Base-by-base conservation (phyloP, 805 yeast species). In the Scheffersomyces spartinae region DNA sequence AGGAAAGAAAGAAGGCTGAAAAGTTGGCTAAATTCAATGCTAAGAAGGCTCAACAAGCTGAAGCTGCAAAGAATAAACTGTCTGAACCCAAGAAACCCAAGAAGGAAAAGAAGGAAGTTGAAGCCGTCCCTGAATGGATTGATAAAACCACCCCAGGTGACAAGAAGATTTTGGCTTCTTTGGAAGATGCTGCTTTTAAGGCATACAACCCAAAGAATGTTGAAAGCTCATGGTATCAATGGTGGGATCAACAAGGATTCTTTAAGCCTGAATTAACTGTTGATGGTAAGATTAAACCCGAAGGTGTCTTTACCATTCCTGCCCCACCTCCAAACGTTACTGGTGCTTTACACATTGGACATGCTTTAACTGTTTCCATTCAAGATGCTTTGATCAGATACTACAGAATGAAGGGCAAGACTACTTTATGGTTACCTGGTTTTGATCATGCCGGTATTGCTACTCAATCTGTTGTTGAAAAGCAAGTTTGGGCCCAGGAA, bases 311-410 rank as follows among this genome's bases (percentile, higher is more conserved):
- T 57, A 68, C 79, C 35, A 83, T 91, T 43, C 96, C 97, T 20
- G 91, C 95, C n/a, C 98, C 98, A 20, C 98, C 98, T 35, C 98
- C 98, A 49, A 91, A 91, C 53, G 94, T 91, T 37, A 91, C 98
- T 24, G 98, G 98, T 60, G 96, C 97, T 24, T 68, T 91, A 40
- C 98, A 91, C 56, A 91, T 91, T 55, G 98, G 98, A 42, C 98
- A 91, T 55, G 98, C 97, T 15, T 69, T 91, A 51, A 91, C 98
- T 10, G 82, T 86, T 34, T 65, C 97, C 18, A 80, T 91, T 47
- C 98, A 91, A 64, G 98, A 91, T 54, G 56, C 96, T 14, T 70
- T 91, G 48, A 75, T 86, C 38, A 75, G 98, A 57, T 91, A 72
- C 65, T 74, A 91, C 68, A 79, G 98, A 64, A 91, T 91, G 98